phyloP scores from a whole-genome alignment of 495 filamentous ascomycete species.

The Opeltia flavorubescens region DNA sequence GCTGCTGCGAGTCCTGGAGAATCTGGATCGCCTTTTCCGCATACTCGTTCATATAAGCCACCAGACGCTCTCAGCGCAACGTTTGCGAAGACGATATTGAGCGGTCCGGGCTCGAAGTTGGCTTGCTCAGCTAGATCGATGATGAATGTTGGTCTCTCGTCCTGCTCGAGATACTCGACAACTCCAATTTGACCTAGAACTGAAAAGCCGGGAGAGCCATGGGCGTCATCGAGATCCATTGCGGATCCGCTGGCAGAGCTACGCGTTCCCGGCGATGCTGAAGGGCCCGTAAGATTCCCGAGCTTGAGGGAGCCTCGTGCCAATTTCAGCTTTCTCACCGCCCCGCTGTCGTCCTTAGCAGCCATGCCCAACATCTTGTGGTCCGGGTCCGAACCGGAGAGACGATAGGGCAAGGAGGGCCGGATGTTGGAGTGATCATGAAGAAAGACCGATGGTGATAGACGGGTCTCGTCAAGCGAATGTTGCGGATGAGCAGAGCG shows the following conservation, averaged over 20 bases:
- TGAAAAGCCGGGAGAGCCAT: neutral
- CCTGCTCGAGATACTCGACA: constrained; percentile 50
- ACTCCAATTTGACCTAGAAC: constrained; percentile 43
- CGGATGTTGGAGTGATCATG: constrained; percentile 32
- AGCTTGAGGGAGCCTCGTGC: constrained; percentile 42
- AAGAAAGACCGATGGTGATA: constrained; percentile 20
- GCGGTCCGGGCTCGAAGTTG: constrained; percentile 35
- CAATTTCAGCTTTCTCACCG: constrained; percentile 48
- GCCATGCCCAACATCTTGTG: constrained; percentile 44
- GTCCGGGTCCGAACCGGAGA: constrained; percentile 38
- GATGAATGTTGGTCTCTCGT: constrained; percentile 54
- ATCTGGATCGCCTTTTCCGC: constrained; percentile 25
- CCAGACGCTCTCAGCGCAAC: constrained; percentile 35
- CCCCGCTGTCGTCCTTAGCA: constrained; percentile 29
- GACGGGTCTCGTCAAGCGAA: neutral
- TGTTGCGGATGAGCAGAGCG: neutral
- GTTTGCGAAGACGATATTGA: constrained; percentile 47
- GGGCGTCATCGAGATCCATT: neutral
- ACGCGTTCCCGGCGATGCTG: neutral
- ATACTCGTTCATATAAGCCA: constrained; percentile 34
- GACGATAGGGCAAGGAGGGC: constrained; percentile 35
- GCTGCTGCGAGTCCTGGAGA: constrained; percentile 19
- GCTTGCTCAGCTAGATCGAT: constrained; percentile 41
- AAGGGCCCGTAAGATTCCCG: neutral
- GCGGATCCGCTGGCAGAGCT: neutral